A percentile compares a stretch with the other conserved stretches of the same genome.
phyloP scores from a whole-genome alignment of 805 yeast genomes.

The Saturnispora serradocipensis region DNA sequence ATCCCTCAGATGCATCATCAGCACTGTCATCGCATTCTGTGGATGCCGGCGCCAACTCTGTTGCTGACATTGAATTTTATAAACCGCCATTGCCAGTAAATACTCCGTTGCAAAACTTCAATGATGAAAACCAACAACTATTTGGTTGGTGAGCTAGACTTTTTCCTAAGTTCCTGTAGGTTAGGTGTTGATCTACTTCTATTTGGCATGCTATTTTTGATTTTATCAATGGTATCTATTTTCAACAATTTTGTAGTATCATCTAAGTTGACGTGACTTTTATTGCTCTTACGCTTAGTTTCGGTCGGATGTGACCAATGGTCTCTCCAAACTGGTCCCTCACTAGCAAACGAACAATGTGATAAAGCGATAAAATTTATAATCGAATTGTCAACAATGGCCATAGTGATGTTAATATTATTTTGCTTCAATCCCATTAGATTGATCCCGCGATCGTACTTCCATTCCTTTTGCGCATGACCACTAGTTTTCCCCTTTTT shows the following conservation, averaged over 20 bases:
- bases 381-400: conserved; percentile 67
- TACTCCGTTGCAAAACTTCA: neutral
- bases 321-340: conserved; percentile 25
- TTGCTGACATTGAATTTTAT: neutral
- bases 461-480: conserved; percentile 7
- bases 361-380: conserved; percentile 52
- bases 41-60: neutral
- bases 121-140: conserved; percentile 1
- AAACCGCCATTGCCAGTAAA: neutral
- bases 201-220: conserved; percentile 2
- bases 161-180: neutral
- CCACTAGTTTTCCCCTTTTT: conserved; percentile 1
- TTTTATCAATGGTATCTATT: conserved; percentile 5
- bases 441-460: conserved; percentile 11
- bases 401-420: conserved; percentile 37
- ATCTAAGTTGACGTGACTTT: neutral
- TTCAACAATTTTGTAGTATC: conserved; percentile 2
- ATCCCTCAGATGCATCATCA: neutral
- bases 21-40: neutral
- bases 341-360: conserved; percentile 37
- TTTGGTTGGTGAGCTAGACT: neutral
- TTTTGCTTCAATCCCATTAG: conserved; percentile 9
- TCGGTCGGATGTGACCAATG: conserved; percentile 13
- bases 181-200: conserved; percentile 6
- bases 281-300: neutral